Evolutionary conservation across 192 early-diverging fungal genomes (phyloP), one percentile per base, ranked within the genome.

Genomic region (Coemansia sp.): DNA sequence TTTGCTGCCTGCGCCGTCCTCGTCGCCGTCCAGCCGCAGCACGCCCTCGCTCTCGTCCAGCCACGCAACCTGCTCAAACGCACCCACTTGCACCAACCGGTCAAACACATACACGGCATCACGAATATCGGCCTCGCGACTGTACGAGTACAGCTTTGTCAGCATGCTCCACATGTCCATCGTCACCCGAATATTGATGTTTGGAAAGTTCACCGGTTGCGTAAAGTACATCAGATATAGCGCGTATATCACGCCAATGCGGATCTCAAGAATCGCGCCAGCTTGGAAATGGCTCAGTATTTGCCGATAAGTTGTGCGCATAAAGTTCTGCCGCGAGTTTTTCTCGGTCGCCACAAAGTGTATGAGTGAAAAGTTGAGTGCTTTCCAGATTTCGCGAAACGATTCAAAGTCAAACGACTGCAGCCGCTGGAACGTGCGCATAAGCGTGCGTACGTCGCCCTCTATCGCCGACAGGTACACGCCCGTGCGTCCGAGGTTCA

Each of bases 281-380:
- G 60, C 26, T 64, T 65, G 72, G 15, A 77, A 73, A 62, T 78
- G 78, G 52, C 72, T 62, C 22, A 84, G 72, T 19, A 81, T 64
- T 36, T 77, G 62, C 37, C 83, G 72, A 64, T 84, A 84, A 19
- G 80, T 48, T 4, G 73, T 66, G 31, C 82, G 82, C 82, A 85
- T 83, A 67, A 85, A 84, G 64, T 75, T 68, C 49, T 78, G 68
- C 15, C 84, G 76, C 50, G 82, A 81, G 59, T 81, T 69, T 68
- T 82, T 84, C 40, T 85, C 84, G 10, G 84, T 75, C 36, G 82
- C 82, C 19, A 80, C 84, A 69, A 85, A 85, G 54, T 85, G 84
- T 12, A 85, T 77, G 28, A 84, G 74, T 37, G 82, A 82, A 72
- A 85, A 85, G 62, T 84, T 75, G 5, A 72, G 70, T 47, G 72